Base-by-base conservation (phyloP, 805 yeast species). In the Zygoascus tannicola region DNA sequence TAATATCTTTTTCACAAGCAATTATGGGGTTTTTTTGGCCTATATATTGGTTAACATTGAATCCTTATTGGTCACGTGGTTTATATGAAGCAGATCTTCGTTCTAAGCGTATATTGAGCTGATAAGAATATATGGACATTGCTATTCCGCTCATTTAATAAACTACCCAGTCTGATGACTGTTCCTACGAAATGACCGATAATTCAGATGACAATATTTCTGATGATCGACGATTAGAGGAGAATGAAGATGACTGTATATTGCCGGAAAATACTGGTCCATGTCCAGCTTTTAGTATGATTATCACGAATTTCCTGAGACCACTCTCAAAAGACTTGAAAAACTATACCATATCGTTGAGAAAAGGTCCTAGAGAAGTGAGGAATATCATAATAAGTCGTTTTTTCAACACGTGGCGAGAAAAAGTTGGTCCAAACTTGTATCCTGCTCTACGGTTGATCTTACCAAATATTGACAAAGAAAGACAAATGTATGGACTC, bases 361-460 rank as follows among this genome's bases (percentile, higher is more conserved):
- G 50, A 30, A 36, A 40, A 43, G 30, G 44, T 39, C 41, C 51
- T 22, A 33, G 42, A 44, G 52, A 44, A 41, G 47, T 66, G 4
- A 55, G 58, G 26, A 45, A 51, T 5, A 38, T 60, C 18, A 50
- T 65, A 1, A 59, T 75, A 2, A 45, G 53, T 0, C 49, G 52
- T 15, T 81, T 77, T 54, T 63, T 78, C 23, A 55, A 56, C 3
- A 57, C 66, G 32, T 81, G 83, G 81, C 60, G 78, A 32, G 52
- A 51, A 14, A 61, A 68, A 1, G 78, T 80, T 0, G 86, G 86
- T 0, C 60, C 68, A 15, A 73, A 87, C 58, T 69, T 87, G 2
- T 78, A 71, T 52, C 88, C 90, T 0, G 80, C 80, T 1, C 67
- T 83, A 14, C 64, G 78, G 26, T 65, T 87, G 39, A 65, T 73